Base-by-base conservation (phyloP, 208 protist species). In the Leishmania gerbilli region DNA sequence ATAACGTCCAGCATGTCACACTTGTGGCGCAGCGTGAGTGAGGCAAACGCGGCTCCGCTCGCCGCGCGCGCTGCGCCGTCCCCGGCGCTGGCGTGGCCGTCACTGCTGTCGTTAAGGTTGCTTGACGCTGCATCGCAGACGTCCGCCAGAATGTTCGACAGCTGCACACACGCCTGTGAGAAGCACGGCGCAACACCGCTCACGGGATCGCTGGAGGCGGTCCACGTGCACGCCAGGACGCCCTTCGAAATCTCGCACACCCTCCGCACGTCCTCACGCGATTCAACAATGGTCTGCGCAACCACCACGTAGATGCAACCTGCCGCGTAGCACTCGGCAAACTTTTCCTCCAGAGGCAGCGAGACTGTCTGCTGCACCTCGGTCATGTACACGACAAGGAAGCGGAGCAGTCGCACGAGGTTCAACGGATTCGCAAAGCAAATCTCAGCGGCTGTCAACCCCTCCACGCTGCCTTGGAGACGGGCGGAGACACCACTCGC, bases 301-400 rank as follows among this genome's bases (percentile, higher is more conserved):
- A 94, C 87, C 17, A 95, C 80, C 42, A 93, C 84, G 81, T 90
- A 92, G 67, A 97, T 77, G 64, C 81, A 91, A 0, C 88, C 89
- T 4, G 87, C 83, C 3, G 94, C 88, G 75, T 93, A 84, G 42
- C 90, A 88, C 74, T 84, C 83, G 7, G 84, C 82, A 56, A 91
- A 90, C 84, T 97, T 97, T 19, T 90, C 87, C 8, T 84, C 87
- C 34, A 84, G 67, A n/a, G 82, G 58, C n/a, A 93, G 64, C 1
- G 87, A 74, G 31, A 91, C 90, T 75, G 84, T 95, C 49, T 82
- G 75, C 67, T 87, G 86, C 19, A 84, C 84, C 40, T 88, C 84
- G 17, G 81, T 21, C 45, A 93, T 77, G 27, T 86, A 78, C 68
- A 88, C 86, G 45, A 74, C 79, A 37, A 95, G 75, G n/a, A 77